These are phyloP conservation scores for Fraxinus americana DNA, from an alignment of 257 asterid species.

Conservation along the genomic window DNA sequence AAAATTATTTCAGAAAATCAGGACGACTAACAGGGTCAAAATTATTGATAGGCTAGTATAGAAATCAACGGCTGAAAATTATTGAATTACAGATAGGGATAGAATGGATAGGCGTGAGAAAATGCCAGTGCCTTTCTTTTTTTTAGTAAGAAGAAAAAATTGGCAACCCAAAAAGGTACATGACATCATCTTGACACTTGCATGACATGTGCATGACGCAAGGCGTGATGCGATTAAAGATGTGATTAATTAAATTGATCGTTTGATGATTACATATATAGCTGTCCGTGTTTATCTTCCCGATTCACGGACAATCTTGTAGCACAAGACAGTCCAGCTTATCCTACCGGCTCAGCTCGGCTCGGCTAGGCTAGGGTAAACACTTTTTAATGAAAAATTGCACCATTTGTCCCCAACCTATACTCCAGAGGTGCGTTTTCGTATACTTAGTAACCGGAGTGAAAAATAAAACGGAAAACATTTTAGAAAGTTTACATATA, in stretches of 20 bases:
- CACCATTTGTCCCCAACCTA: not conserved
- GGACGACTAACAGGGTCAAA: too few relatives aligned
- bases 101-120: not conserved
- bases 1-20: too few relatives aligned
- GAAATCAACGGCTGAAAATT: not conserved
- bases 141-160: conserved; percentile 16
- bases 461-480: too few relatives aligned
- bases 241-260: not conserved
- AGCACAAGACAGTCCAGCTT: conserved; percentile 33
- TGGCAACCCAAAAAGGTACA: conserved; percentile 10
- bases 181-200: conserved; percentile 25
- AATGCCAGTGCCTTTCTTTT: conserved; percentile 20
- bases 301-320: conserved; percentile 51
- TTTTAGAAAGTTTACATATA: too few relatives aligned
- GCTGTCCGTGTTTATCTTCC: conserved; percentile 35
- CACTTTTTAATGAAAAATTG: not conserved
- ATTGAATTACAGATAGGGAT: not conserved
- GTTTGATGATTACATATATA: conserved; percentile 40
- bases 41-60: too few relatives aligned
- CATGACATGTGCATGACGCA: conserved; percentile 34
- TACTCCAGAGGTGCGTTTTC: not conserved
- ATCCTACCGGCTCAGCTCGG: conserved; percentile 29
- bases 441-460: too few relatives aligned
- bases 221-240: not conserved
- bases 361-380: conserved; percentile 19